Conservation (phyloP, 352 stramenopile species). For the Paralagenidium karlingii region DNA sequence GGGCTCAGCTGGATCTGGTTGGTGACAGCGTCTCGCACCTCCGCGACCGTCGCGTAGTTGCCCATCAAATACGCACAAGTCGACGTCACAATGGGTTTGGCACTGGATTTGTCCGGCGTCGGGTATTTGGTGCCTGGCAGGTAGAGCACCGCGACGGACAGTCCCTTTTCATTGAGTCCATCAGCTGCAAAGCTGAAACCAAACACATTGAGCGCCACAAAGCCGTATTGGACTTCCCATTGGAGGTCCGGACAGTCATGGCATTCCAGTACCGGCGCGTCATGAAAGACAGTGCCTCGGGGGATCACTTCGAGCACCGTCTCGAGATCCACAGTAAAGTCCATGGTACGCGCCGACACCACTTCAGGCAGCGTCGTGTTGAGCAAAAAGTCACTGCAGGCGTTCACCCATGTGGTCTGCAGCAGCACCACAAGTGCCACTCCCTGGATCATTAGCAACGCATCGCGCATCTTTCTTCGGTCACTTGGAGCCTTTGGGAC, state of each 20-base stretch:
- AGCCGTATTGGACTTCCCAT: conserved; percentile 26
- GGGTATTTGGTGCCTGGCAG: conserved; percentile 36
- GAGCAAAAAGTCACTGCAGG: conserved; percentile 61
- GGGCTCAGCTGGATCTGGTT: conserved; percentile 44
- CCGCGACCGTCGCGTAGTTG: conserved; percentile 47
- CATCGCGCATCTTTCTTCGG: too few species aligned
- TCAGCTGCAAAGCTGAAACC: conserved; percentile 36
- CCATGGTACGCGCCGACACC: conserved; percentile 38
- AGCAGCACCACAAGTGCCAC: too few species aligned
- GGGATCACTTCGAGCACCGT: conserved; percentile 34
- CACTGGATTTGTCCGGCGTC: too few species aligned
- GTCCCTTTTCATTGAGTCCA: conserved; percentile 34
- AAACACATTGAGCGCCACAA: conserved; percentile 37
- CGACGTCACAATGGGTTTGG: conserved; percentile 37
- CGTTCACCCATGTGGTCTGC: too few species aligned
- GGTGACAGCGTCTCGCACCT: conserved; percentile 34
- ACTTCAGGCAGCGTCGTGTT: conserved; percentile 14
- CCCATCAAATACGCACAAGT: conserved; percentile 59
- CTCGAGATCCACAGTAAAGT: conserved; percentile 34
- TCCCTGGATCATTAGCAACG: too few species aligned
- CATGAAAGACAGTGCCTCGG: conserved; percentile 27
- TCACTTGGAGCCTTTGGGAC: too few species aligned
- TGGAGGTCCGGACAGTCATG: conserved; percentile 25
- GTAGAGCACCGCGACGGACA: conserved; percentile 37
- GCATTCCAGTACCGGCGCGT: conserved; percentile 28